Base-by-base conservation (phyloP, 2,329 filamentous ascomycete genomes). In the Gyromitra esculenta region DNA sequence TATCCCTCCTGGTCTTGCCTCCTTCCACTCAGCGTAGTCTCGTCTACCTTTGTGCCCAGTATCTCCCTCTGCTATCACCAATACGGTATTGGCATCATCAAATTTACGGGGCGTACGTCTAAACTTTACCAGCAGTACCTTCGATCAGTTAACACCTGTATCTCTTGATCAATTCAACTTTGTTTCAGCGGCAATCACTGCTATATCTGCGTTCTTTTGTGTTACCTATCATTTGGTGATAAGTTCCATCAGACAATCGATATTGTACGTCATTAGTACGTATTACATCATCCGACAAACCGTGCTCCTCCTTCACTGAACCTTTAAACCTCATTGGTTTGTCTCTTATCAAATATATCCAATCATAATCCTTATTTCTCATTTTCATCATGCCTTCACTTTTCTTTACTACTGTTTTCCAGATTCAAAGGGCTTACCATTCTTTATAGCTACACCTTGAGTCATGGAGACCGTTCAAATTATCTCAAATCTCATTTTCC, bases 401-500 rank as follows among this genome's bases (percentile, higher is more conserved):
- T 31, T 13, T 57, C 8, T 50, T n/a, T 21, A 15, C 21, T 11
- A 7, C 48, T 50, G 13, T 65, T 18, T 31, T n/a, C 21, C 48
- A 15, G 35, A 35, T 50, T 56, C 37, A 25, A 60, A 63, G 69
- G 0, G 57, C 71, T 77, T 69, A 77, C 64, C 63, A 9, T 69
- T 69, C 18, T 25, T 25, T 31, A 43, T 9, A 70, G 39, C 15
- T n/a, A 6, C 62, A 48, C 18, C 15, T 18, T 68, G 15, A 60
- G 50, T 37, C 15, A 77, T 77, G 75, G 75, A 73, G 43, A 77
- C 75, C 18, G 65, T 62, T 39, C 75, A 70, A 35, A 35, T 75
- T 9, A 68, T 75, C 39, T 77, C 75, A 41, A 75, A 70, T 37
- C 54, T 77, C 31, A 77, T 77, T 35, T 77, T 65, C 31, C 75